Base-by-base conservation (phyloP, 2,329 filamentous ascomycete genomes). In the Clarireedia paspali region DNA sequence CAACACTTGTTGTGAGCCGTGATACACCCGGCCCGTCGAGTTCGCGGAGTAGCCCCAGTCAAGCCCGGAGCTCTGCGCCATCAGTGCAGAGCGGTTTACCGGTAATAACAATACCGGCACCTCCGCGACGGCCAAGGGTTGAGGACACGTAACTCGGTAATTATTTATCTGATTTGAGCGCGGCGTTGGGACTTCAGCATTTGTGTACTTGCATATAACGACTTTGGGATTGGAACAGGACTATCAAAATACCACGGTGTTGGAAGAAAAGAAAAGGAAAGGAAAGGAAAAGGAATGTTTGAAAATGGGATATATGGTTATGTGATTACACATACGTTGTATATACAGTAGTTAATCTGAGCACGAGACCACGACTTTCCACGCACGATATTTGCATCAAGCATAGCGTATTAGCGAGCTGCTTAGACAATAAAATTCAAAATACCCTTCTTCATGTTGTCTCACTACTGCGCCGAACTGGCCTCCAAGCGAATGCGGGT, bases 101-200 rank as follows among this genome's bases (percentile, higher is more conserved):
- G 17, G 52, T 67, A 10, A 51, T 60, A 36, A 65, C 58, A 51
- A 66, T 68, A 42, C 66, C 66, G n/a, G 65, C 66, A 50, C 66
- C 66, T 5, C 64, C 64, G 30, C 58, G 66, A 46, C 57, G 59
- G 34, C 64, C 50, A 24, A 40, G 50, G 40, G 50, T 27, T n/a
- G 48, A 46, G 17, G 34, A 53, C 24, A 20, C 50, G 23, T 53
- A n/a, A 42, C 7, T 20, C 17, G 17, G 7, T 23, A 14, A 15
- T 48, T 10, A 20, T 34, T 53, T 36, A 27, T 49, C 26, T 44
- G 15, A 47, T 57, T 57, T 57, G n/a, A 57, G 55, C 55, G 50
- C 26, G 55, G 55, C 50, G 55, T 45, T 53, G 15, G 45, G 36
- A 20, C 15, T 55, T 34, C 15, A 27, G 46, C 26, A 44, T 55